Percentiles rank a stretch among this genome's conserved stretches.
Conservation (phyloP, 1,284 basidiomycete species). For the Fomitiporia mediterranea region DNA sequence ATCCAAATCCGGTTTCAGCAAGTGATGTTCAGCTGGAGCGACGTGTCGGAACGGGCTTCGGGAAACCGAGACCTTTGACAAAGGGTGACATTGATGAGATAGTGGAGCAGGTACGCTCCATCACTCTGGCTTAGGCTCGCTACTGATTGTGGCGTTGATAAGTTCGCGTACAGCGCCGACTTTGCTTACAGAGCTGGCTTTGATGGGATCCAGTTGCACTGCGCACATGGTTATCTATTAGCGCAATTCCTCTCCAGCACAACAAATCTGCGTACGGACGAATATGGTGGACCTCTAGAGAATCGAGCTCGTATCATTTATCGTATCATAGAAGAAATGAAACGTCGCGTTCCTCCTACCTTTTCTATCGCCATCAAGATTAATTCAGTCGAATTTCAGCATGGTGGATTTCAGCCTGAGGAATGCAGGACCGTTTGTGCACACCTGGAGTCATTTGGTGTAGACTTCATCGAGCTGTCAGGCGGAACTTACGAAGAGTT, state of each 20-base stretch:
- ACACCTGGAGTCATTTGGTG: conserved; percentile 37
- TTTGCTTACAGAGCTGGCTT: conserved; percentile 32
- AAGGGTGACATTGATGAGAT: conserved; percentile 31
- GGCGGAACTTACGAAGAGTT: conserved; percentile 41
- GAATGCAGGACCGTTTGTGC: conserved; percentile 40
- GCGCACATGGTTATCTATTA: conserved; percentile 22
- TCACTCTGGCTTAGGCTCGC: not conserved
- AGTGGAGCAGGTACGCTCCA: conserved; percentile 23
- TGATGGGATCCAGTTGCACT: conserved; percentile 31
- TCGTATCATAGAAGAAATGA: conserved; percentile 33
- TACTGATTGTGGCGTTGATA: not conserved
- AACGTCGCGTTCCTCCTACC: conserved; percentile 28
- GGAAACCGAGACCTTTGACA: conserved; percentile 28
- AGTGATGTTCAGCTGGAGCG: conserved; percentile 25
- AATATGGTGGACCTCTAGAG: conserved; percentile 43
- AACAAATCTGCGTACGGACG: conserved; percentile 42
- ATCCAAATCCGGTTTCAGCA: conserved; percentile 30
- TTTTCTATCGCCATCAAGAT: conserved; percentile 47
- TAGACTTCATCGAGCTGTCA: conserved; percentile 48
- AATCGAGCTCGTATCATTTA: conserved; percentile 36
- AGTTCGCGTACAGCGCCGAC: conserved; percentile 33
- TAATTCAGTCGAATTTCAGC: conserved; percentile 34
- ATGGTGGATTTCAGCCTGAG: conserved; percentile 29
- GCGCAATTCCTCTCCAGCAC: conserved; percentile 21
- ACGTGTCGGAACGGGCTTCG: conserved; percentile 23